Conservation (phyloP, 2,329 filamentous ascomycete genomes). For the Alternaria tenuissima region DNA sequence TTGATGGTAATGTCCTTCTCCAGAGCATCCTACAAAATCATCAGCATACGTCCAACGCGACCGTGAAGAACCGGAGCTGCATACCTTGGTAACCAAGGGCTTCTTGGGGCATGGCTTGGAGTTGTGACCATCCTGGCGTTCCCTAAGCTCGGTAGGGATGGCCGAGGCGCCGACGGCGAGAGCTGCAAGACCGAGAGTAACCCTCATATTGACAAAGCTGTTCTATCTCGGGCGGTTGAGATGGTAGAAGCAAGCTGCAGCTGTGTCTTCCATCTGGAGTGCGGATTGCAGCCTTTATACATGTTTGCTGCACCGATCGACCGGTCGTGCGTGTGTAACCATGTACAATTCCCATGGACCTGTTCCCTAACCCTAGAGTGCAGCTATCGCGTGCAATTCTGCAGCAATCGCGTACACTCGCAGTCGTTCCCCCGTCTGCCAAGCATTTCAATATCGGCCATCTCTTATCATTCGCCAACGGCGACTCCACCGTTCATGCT, state of each 20-base stretch:
- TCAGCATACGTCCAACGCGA: constrained; percentile 13
- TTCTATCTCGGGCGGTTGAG: neutral
- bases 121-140: neutral
- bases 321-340: neutral
- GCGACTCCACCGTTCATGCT: constrained; percentile 1
- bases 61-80: constrained; percentile 14
- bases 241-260: constrained; percentile 2
- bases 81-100: constrained; percentile 21
- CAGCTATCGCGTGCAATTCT: neutral
- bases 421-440: neutral
- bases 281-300: neutral
- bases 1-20: constrained; percentile 37
- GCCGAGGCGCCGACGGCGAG: constrained; percentile 32
- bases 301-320: neutral
- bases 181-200: constrained; percentile 30
- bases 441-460: constrained; percentile 2
- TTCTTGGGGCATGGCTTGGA: constrained; percentile 10
- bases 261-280: neutral
- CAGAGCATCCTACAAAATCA: constrained; percentile 31
- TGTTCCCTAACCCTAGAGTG: neutral
- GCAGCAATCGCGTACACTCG: neutral
- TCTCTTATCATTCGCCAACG: constrained; percentile 5
- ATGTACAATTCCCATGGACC: neutral
- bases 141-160: constrained; percentile 8
- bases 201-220: constrained; percentile 28